Conservation (phyloP, 2,329 filamentous ascomycete species). For the Botryotinia narcissicola region DNA sequence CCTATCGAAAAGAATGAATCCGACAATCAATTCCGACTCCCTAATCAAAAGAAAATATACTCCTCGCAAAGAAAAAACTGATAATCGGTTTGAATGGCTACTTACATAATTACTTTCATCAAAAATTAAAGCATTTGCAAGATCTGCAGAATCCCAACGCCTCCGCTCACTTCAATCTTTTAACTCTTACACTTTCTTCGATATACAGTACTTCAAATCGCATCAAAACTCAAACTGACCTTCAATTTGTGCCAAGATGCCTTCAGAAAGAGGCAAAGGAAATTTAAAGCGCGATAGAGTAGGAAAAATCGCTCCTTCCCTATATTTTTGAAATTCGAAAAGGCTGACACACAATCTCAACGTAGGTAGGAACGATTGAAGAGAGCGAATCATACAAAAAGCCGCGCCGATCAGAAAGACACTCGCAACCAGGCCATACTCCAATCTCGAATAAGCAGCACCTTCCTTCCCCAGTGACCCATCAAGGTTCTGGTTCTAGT, state of each 20-base stretch:
- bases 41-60: constrained; percentile 10
- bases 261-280: not conserved
- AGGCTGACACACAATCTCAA: constrained; percentile 26
- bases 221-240: not conserved
- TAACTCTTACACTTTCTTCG: not conserved
- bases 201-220: not conserved
- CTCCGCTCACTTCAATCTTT: not conserved
- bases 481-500: constrained; percentile 62
- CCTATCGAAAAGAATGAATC: not conserved
- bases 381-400: constrained; percentile 62
- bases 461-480: constrained; percentile 78
- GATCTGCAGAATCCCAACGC: not conserved
- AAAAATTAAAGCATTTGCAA: not conserved
- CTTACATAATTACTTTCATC: not conserved
- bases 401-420: constrained; percentile 72
- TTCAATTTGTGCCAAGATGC: not conserved
- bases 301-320: not conserved
- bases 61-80: not conserved
- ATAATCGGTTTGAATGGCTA: constrained; percentile 1
- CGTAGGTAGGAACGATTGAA: constrained; percentile 31
- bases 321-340: not conserved
- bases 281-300: constrained; percentile 18
- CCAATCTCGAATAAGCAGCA: constrained; percentile 63
- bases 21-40: not conserved
- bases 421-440: constrained; percentile 55